Conservation (phyloP, 73 alveolate genomes). For the Tetrahymena elliotti region DNA sequence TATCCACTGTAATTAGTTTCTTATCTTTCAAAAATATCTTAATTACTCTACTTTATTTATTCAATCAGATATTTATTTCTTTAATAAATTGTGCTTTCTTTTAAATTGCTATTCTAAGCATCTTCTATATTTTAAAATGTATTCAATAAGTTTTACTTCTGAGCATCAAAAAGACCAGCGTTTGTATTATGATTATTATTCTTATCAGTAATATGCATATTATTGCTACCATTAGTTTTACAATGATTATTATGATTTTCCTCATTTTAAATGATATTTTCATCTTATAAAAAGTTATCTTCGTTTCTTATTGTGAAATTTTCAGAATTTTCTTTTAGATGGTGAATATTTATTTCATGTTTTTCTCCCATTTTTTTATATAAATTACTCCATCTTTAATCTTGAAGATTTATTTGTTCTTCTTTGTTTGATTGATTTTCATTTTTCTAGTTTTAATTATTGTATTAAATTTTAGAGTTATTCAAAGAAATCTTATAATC, state of each 20-base stretch:
- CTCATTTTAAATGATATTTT: too few species aligned
- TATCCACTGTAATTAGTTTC: background rate
- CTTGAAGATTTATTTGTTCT: background rate
- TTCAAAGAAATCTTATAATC: background rate
- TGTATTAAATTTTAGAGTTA: background rate
- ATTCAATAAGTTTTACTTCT: background rate
- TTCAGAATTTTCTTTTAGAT: background rate
- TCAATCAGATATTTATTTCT: background rate
- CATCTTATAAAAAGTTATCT: background rate
- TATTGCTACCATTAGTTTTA: too few species aligned
- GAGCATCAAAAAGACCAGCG: background rate
- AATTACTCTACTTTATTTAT: background rate
- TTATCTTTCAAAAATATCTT: background rate
- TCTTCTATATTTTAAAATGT: background rate
- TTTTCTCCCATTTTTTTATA: background rate
- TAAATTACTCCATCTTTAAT: background rate
- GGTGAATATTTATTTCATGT: background rate
- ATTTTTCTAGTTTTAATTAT: background rate
- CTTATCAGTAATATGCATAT: too few species aligned
- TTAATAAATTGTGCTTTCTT: background rate
- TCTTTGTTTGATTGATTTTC: background rate
- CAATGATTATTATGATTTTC: too few species aligned
- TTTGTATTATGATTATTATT: background rate
- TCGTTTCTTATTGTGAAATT: background rate
- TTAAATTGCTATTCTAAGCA: background rate